Evolutionary conservation across 345 rosid species (phyloP), one percentile per base, ranked within the genome.

Genomic region (Heritiera fomes): DNA sequence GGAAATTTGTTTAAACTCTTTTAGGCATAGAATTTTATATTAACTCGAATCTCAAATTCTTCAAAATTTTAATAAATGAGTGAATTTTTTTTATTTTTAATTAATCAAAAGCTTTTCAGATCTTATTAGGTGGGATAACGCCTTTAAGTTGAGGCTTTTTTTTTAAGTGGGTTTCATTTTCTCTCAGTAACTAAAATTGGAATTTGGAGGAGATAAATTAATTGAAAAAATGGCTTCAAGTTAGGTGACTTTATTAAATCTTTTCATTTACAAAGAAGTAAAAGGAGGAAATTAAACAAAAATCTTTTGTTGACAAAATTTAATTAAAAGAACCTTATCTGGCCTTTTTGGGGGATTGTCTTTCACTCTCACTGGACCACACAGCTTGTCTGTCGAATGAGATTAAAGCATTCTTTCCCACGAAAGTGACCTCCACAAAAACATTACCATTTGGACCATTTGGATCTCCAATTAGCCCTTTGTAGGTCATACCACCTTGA

Each of bases 361-460:
- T 56, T 10, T 66, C 7, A 67, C 64, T 43, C 50, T 65, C 28
- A 55, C 52, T 14, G 43, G 38, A 2, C 64, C 76, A 80, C 30
- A 75, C 75, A 79, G 47, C 40, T 10, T 66, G 34, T 1, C 60
- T 38, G 38, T 30, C 11, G 53, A 10, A n/a, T 52, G 40, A 50
- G 56, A 17, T 52, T 72, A 66, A 75, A 71, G 71, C 53, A 46
- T 11, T 43, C 1, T 17, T 45, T 52, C 56, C 81, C 65, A 78
- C 64, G 20, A 45, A 77, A 80, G 65, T 45, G 71, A 78, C 70
- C 8, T 55, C 56, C 79, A 60, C 69, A 68, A 59, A 59, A 28
- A 38, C 38, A 60, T 3, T 3, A 28, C 38, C 34, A 52, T 40
- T 40, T 8, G 58, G 73, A 45, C 53, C 50, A 20, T 66, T 71